Evolutionary conservation across 176 grass and related monocot genomes (phyloP).

Genomic region (Avena atlantica): DNA sequence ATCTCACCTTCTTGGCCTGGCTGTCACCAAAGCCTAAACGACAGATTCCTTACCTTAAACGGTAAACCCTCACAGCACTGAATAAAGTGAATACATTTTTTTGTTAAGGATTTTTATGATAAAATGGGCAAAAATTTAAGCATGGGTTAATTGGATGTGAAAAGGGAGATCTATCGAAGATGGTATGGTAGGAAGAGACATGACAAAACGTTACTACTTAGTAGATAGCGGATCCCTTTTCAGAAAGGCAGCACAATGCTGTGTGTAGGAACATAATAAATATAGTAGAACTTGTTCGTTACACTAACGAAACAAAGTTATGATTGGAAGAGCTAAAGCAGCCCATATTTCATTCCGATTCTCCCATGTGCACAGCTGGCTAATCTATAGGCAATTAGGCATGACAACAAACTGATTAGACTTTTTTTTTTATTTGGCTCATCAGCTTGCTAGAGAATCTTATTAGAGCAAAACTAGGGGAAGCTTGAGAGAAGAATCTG

Average conservation of each 20-base stretch:
- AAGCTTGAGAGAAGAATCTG: constrained; percentile 49
- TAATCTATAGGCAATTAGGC: constrained; percentile 19
- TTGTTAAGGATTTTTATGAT: background rate
- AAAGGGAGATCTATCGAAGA: background rate
- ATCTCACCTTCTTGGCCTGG: background rate
- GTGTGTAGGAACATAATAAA: background rate
- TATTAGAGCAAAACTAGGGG: background rate
- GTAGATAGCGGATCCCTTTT: background rate
- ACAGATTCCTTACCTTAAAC: background rate
- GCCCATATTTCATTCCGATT: constrained; percentile 18
- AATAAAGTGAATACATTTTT: background rate
- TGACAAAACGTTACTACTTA: background rate
- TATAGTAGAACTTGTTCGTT: background rate
- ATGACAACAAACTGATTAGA: constrained; percentile 21
- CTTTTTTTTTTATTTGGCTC: background rate
- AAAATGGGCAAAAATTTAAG: background rate
- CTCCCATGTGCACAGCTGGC: constrained; percentile 22
- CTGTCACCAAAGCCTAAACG: constrained; percentile 1
- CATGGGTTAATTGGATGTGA: background rate
- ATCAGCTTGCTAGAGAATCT: constrained; percentile 16
- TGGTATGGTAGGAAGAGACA: background rate
- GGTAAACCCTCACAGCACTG: constrained; percentile 3
- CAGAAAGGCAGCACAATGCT: background rate
- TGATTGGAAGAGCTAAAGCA: background rate
- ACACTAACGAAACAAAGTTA: background rate